Evolutionary conservation across 768 basidiomycete genomes (phyloP).

Genomic region (Daedaleopsis nitida): DNA sequence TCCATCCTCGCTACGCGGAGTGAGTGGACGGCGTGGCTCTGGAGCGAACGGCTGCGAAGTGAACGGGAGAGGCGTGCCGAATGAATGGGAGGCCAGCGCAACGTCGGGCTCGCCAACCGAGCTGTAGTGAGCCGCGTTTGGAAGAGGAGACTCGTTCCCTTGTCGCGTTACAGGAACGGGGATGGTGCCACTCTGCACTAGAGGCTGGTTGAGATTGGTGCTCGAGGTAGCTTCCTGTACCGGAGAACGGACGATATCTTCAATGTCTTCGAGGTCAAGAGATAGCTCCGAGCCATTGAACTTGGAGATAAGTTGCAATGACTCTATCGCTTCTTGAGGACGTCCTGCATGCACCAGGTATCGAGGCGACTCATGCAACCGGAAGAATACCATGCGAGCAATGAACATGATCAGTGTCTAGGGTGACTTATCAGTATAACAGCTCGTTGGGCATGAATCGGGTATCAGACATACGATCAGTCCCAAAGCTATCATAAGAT

Average conservation of each 20-base stretch:
- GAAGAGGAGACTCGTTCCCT: conserved; percentile 4
- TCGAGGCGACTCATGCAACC: conserved; percentile 91
- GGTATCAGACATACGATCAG: conserved; percentile 63
- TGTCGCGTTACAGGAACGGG: neutral
- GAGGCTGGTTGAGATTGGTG: neutral
- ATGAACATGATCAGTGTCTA: conserved; percentile 89
- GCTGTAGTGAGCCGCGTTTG: conserved; percentile 25
- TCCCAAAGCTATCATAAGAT: conserved; percentile 76
- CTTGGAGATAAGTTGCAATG: conserved; percentile 79
- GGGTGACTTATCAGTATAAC: neutral
- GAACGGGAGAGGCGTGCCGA: conserved; percentile 24
- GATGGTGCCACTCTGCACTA: no score
- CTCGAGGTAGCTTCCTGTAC: neutral
- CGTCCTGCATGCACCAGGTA: conserved; percentile 90
- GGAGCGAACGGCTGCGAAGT: conserved; percentile 1
- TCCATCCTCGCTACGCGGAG: neutral
- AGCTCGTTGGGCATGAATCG: conserved; percentile 3
- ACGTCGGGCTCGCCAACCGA: conserved; percentile 30
- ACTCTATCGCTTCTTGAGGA: conserved; percentile 80
- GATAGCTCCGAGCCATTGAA: conserved; percentile 80
- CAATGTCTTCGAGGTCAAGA: conserved; percentile 73
- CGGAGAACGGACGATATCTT: conserved; percentile 38
- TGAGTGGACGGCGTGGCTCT: neutral
- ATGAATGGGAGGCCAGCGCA: conserved; percentile 29
- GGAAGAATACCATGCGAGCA: conserved; percentile 86